phyloP scores from a whole-genome alignment of 306 rosid genomes.

The Prunus mongolica region DNA sequence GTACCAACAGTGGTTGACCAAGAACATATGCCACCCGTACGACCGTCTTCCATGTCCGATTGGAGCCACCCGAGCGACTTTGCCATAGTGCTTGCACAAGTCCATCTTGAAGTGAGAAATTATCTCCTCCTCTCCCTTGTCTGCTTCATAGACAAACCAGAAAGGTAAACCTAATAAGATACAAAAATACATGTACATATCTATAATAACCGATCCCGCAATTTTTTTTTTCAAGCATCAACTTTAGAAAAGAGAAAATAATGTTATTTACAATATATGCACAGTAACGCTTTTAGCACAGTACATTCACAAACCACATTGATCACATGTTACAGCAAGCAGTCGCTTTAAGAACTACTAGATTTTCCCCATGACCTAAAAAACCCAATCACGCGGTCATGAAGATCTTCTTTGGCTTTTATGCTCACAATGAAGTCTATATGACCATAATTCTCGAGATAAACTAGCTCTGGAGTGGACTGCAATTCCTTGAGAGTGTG shows the following conservation, averaged over 20 bases:
- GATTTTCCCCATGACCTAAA: conserved; percentile 36
- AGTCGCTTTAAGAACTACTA: conserved; percentile 23
- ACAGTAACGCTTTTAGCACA: background rate
- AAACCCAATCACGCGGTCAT: conserved; percentile 60
- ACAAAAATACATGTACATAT: background rate
- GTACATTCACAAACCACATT: background rate
- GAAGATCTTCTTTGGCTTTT: conserved; percentile 67
- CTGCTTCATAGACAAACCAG: conserved; percentile 8
- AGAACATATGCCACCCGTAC: background rate
- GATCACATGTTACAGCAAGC: background rate
- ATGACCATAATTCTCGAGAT: conserved; percentile 82
- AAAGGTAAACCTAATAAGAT: background rate
- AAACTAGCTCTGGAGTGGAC: conserved; percentile 69
- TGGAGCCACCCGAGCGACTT: background rate
- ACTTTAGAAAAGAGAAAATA: background rate
- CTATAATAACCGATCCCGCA: background rate
- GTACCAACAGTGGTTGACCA: background rate
- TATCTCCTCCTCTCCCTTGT: conserved; percentile 4
- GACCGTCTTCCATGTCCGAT: background rate
- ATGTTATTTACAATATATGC: background rate
- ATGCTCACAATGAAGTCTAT: conserved; percentile 74
- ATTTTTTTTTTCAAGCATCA: background rate
- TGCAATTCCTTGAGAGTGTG: conserved; percentile 59
- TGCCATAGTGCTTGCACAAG: background rate
- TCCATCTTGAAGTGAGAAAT: background rate